Conservation (phyloP, 768 basidiomycete species). For the Cantharellus anzutake region DNA sequence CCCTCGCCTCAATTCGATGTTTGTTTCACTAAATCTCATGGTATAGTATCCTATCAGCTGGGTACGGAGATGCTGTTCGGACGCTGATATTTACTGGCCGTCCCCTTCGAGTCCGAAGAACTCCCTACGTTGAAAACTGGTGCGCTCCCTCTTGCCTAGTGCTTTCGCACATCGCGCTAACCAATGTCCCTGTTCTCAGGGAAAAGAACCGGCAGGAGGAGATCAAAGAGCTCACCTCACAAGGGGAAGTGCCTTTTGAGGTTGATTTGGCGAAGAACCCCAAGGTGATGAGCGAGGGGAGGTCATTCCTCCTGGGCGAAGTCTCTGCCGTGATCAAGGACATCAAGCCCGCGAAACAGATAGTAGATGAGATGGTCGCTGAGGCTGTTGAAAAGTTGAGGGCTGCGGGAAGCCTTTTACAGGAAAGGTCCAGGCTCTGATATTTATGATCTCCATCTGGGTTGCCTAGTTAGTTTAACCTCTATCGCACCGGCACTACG, state of each 20-base stretch:
- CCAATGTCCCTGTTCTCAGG: slow-evolving; percentile 29
- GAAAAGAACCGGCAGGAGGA: slow-evolving; percentile 59
- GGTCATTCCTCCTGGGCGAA: slow-evolving; percentile 79
- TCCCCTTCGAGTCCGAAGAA: slow-evolving; percentile 69
- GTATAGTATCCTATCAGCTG: slow-evolving; percentile 32
- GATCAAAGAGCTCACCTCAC: slow-evolving; percentile 62
- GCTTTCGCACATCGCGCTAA: not conserved
- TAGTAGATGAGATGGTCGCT: slow-evolving; percentile 65
- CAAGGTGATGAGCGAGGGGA: slow-evolving; percentile 29
- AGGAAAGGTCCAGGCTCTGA: slow-evolving; percentile 13
- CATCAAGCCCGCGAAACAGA: slow-evolving; percentile 61
- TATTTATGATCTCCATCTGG: no score
- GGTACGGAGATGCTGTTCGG: slow-evolving; percentile 41
- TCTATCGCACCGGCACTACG: no score
- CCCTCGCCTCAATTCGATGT: no score
- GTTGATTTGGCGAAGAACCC: slow-evolving; percentile 23
- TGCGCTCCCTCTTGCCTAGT: slow-evolving; percentile 16
- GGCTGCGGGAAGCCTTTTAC: slow-evolving; percentile 10
- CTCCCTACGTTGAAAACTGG: slow-evolving; percentile 76
- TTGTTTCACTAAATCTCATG: not conserved
- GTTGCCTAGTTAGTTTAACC: no score
- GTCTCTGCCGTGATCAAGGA: slow-evolving; percentile 44
- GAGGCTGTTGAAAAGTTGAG: slow-evolving; percentile 44
- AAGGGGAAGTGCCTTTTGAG: slow-evolving; percentile 65
- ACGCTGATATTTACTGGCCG: slow-evolving; percentile 86